Evolutionary conservation across 1,284 basidiomycete species (phyloP).

Genomic region (Ganoderma sinense): DNA sequence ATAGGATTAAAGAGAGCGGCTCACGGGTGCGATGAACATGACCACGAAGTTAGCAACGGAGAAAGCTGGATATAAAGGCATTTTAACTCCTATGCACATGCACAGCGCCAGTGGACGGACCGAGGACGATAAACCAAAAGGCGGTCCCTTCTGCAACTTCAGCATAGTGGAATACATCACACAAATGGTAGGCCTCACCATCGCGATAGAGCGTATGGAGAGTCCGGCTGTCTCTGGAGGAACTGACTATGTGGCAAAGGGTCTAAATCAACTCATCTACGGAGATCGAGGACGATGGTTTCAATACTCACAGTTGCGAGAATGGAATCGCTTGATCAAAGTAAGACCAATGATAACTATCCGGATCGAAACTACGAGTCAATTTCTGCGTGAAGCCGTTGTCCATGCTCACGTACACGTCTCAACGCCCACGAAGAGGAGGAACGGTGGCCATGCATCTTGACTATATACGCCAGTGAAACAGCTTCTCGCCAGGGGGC

Average conservation of each 20-base stretch:
- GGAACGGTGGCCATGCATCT: not conserved
- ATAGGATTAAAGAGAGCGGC: not conserved
- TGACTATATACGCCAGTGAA: not conserved
- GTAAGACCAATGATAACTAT: not conserved
- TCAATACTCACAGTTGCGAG: not conserved
- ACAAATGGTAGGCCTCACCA: not conserved
- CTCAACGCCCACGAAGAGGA: not conserved
- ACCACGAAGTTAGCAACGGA: conserved; percentile 8
- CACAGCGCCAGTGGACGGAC: not conserved
- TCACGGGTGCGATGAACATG: conserved; percentile 4
- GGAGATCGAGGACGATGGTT: not conserved
- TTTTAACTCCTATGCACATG: not conserved
- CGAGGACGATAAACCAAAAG: conserved; percentile 5
- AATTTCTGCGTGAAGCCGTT: not conserved
- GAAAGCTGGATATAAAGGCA: not conserved
- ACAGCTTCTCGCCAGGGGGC: not conserved
- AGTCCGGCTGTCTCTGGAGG: not conserved
- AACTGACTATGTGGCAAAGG: not conserved
- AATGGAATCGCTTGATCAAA: not conserved
- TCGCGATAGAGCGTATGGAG: conserved; percentile 8
- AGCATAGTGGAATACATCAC: not conserved
- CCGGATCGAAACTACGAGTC: not conserved
- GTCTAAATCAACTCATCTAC: not conserved
- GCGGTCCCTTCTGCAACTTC: not conserved
- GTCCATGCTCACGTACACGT: not conserved